Percentiles rank a stretch among this genome's conserved stretches.
Conservation (phyloP, 148 eudicot species). For the Selenicereus undatus region DNA sequence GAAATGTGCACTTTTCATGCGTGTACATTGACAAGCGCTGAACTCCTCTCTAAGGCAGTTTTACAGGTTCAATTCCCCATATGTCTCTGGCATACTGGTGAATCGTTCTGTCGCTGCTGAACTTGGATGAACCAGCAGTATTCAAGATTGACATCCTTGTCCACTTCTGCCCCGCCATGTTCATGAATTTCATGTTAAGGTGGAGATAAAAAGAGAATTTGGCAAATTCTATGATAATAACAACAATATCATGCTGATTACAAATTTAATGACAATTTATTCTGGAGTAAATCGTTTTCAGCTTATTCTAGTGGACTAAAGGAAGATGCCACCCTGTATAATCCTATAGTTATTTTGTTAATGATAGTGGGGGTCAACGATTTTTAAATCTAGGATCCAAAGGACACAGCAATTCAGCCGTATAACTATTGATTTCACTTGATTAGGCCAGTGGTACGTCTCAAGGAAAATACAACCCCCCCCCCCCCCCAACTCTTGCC, state of each 20-base stretch:
- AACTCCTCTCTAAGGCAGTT: slow-evolving; percentile 5
- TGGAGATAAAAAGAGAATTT: slow-evolving; percentile 6
- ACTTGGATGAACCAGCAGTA: slow-evolving; percentile 86
- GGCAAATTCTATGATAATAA: background rate
- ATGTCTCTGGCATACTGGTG: slow-evolving; percentile 88
- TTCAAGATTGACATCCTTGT: slow-evolving; percentile 92
- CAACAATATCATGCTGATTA: background rate
- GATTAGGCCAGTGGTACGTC: too few relatives aligned
- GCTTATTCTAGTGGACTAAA: too few relatives aligned
- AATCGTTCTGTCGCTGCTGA: slow-evolving; percentile 95
- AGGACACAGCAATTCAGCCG: too few relatives aligned
- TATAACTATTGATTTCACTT: too few relatives aligned
- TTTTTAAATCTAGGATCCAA: too few relatives aligned
- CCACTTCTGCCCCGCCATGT: slow-evolving; percentile 65
- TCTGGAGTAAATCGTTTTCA: too few relatives aligned
- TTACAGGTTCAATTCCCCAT: slow-evolving; percentile 65
- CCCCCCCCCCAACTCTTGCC: too few relatives aligned
- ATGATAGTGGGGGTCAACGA: too few relatives aligned
- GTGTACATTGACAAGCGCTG: background rate
- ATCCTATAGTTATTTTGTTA: too few relatives aligned
- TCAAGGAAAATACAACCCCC: too few relatives aligned
- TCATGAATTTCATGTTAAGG: background rate
- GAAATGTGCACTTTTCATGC: background rate
- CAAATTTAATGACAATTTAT: too few relatives aligned
- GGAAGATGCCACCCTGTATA: too few relatives aligned